Base-by-base conservation (phyloP, 2,329 filamentous ascomycete species). In the Claviceps digitariae region DNA sequence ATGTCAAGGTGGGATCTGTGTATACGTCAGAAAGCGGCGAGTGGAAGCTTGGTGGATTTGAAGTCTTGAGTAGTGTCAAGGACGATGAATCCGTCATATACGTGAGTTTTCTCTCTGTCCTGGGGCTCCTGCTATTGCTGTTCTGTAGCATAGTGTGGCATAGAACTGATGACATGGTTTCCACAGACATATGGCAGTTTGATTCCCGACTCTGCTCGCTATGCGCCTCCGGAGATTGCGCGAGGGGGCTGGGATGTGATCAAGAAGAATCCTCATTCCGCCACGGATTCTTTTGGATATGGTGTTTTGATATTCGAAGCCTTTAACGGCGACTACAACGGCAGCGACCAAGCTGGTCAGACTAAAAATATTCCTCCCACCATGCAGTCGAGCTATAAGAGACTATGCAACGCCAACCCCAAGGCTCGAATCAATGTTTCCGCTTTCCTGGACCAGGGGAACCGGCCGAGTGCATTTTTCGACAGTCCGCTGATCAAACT, bases 21-120 rank as follows among this genome's bases (percentile, higher is more conserved):
- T 98, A 90, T 68, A 93, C 88, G 4, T 90, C 89, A 56, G 91
- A 97, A 65, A 96, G 93, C 64, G 93, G 93, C 54, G 93, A 98
- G 70, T 98, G 93, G 93, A 97, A 94, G 64, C 73, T 98, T 2
- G 90, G 86, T 21, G 93, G 93, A 0, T 95, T 98, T 60, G 93
- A 98, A 60, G 79, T 95, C 5, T 69, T 97, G 55, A 97, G 90
- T 70, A 96, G 86, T 40, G 84, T 97, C 71, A 97, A 96, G 63
- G 93, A 97, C 54, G 90, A 97, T 57, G 89, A 97, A 61, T 89
- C 90, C 10, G 76, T 95, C 48, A 90, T 98, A 63, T 96, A 94
- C 65, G 84, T 88, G 34, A 54, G 67, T 58, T 9, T n/a, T 3
- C 13, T 17, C 7, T 34, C n/a, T 43, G 4, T 27, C 20, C 25